These are phyloP conservation scores for Dimargaris cristalligena DNA, from an alignment of 192 early-diverging fungal genomes.

Conservation along the genomic window DNA sequence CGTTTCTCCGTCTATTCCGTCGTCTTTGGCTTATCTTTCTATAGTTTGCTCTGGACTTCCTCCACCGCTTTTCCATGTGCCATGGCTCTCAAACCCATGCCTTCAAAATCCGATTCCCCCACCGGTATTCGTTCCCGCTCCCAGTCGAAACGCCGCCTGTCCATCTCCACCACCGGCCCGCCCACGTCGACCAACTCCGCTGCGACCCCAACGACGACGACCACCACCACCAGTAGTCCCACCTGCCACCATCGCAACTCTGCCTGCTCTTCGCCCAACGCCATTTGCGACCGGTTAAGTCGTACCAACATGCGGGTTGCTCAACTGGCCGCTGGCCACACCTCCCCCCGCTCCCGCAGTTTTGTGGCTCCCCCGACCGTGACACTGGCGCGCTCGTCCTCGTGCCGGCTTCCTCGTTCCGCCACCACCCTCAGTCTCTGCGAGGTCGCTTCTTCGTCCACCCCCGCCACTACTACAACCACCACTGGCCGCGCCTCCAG, in stretches of 20 bases:
- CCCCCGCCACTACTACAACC: background rate
- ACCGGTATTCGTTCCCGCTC: too few species aligned
- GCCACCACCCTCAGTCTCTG: too few species aligned
- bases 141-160: background rate
- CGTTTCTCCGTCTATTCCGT: too few species aligned
- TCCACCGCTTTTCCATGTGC: too few species aligned
- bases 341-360: background rate
- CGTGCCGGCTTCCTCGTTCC: background rate
- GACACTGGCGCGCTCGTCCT: background rate
- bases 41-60: too few species aligned
- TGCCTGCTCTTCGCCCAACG: background rate
- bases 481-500: background rate
- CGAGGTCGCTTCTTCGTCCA: background rate
- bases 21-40: too few species aligned
- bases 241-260: background rate
- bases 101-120: too few species aligned
- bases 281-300: constrained; percentile 1
- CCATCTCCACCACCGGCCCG: background rate
- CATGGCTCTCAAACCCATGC: too few species aligned
- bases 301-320: constrained; percentile 5
- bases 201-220: too few species aligned
- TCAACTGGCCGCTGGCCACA: constrained; percentile 1
- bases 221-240: too few species aligned
- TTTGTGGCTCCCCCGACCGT: background rate
- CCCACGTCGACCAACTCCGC: too few species aligned